Evolutionary conservation across 2,329 filamentous ascomycete genomes (phyloP).

Genomic region (Neofusicoccum sp.): DNA sequence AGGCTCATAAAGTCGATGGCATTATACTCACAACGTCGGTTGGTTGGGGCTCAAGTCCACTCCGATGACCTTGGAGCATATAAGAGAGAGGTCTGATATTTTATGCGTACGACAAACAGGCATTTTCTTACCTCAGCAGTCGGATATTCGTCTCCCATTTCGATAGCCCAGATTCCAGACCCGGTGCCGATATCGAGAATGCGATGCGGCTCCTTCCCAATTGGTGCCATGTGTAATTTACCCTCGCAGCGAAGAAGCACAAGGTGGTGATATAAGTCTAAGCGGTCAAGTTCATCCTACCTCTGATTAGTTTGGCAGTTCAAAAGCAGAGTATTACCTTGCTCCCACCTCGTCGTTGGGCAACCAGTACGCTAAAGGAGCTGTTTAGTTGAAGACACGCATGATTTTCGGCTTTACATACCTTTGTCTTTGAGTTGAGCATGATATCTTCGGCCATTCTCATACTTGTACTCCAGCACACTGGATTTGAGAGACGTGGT

Average conservation of each 20-base stretch:
- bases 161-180: background rate
- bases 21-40: background rate
- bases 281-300: constrained; percentile 17
- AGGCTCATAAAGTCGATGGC: background rate
- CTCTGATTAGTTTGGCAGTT: background rate
- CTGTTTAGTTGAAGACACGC: background rate
- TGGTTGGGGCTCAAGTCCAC: background rate
- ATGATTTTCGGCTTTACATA: background rate
- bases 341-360: constrained; percentile 22
- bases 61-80: constrained; percentile 27
- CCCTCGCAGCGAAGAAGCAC: background rate
- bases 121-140: background rate
- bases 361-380: constrained; percentile 20
- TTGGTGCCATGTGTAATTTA: constrained; percentile 7
- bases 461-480: constrained; percentile 27
- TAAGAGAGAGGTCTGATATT: too few species aligned
- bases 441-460: constrained; percentile 17
- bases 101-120: too few species aligned
- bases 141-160: background rate
- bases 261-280: background rate
- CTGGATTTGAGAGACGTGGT: constrained; percentile 36
- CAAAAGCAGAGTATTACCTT: constrained; percentile 20
- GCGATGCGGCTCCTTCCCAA: constrained; percentile 22
- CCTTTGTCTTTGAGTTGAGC: constrained; percentile 20
- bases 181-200: constrained; percentile 3